A percentile compares a stretch with the other conserved stretches of the same genome.
Evolutionary conservation across 2,329 filamentous ascomycete genomes (phyloP).

Genomic region (Trichoderma lentiforme): DNA sequence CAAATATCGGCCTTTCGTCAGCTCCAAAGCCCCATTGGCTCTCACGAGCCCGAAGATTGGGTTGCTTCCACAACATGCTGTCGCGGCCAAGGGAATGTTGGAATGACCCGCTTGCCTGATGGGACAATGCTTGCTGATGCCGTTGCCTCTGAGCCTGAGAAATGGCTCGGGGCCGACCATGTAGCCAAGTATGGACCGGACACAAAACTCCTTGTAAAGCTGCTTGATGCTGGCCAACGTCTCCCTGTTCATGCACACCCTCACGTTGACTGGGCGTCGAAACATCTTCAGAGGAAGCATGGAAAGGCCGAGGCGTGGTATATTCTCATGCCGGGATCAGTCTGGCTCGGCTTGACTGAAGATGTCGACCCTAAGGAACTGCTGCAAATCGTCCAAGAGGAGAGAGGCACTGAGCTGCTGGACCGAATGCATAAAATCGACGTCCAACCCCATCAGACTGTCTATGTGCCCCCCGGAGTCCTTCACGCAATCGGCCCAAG

Average conservation of each 20-base stretch:
- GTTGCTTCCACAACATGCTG: constrained; percentile 24
- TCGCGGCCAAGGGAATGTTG: constrained; percentile 19
- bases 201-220: constrained; percentile 24
- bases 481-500: constrained; percentile 26
- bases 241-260: constrained; percentile 25
- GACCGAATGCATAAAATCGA: constrained; percentile 21
- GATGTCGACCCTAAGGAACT: constrained; percentile 16
- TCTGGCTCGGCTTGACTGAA: constrained; percentile 21
- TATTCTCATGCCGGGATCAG: constrained; percentile 21
- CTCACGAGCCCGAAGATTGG: constrained; percentile 24
- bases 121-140: constrained; percentile 22
- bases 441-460: constrained; percentile 21
- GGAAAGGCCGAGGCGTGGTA: constrained; percentile 27
- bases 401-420: constrained; percentile 18
- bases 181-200: constrained; percentile 20
- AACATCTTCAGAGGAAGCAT: constrained; percentile 20
- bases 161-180: constrained; percentile 23
- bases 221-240: constrained; percentile 24
- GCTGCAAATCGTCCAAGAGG: constrained; percentile 16
- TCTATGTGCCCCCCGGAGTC: constrained; percentile 23
- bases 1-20: constrained; percentile 21
- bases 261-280: constrained; percentile 21
- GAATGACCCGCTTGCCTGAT: constrained; percentile 19
- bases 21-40: neutral
- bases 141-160: constrained; percentile 18